Conservation (phyloP, 1,284 basidiomycete species). For the Acaromyces ingoldii region DNA sequence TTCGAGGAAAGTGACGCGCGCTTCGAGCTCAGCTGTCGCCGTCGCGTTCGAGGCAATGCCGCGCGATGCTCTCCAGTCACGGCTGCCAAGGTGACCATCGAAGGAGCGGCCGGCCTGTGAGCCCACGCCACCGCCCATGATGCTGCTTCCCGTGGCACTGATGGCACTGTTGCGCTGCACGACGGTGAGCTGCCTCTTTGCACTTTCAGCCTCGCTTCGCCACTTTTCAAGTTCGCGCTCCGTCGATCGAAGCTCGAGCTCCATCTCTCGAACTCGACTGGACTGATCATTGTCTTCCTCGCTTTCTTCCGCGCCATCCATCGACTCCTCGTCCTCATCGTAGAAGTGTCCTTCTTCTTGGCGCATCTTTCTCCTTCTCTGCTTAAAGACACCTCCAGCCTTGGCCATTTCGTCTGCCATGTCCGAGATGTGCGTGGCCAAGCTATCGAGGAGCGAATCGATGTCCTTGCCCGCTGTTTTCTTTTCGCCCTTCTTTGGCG, state of each 20-base stretch:
- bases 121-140: not conserved
- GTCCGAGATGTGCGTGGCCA: constrained; percentile 29
- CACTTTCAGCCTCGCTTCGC: constrained; percentile 8
- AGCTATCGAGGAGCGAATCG: constrained; percentile 12
- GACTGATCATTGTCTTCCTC: not conserved
- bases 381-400: not conserved
- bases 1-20: constrained; percentile 19
- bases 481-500: constrained; percentile 23
- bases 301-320: not conserved
- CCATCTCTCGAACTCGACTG: not conserved
- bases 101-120: not conserved
- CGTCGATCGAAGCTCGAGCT: not conserved
- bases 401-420: constrained; percentile 12
- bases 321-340: not conserved
- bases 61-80: too few species aligned
- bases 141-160: not conserved
- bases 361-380: too few species aligned
- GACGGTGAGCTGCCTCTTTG: constrained; percentile 5
- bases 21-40: not conserved
- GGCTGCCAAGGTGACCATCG: too few species aligned
- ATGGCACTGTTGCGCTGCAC: constrained; percentile 9
- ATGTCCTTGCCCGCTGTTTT: constrained; percentile 32
- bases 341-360: too few species aligned
- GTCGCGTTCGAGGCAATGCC: not conserved
- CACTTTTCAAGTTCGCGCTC: constrained; percentile 3